Base-by-base conservation (phyloP, 2,329 filamentous ascomycete species). In the Penicillium rolfsii region DNA sequence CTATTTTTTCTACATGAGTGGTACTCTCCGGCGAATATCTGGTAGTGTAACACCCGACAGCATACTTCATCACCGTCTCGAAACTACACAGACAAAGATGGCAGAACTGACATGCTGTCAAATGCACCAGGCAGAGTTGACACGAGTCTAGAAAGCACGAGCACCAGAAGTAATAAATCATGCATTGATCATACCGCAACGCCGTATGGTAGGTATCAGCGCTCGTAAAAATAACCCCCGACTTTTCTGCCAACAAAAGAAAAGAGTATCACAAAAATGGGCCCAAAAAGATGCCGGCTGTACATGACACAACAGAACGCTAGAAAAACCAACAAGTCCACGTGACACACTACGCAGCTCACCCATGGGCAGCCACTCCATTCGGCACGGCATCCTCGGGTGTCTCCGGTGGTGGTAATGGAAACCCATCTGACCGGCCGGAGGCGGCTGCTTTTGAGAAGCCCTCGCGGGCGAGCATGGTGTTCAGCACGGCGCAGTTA, bases 401-500 rank as follows among this genome's bases (percentile, higher is more conserved):
- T 6, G 64, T 61, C 14, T 78, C 74, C 5, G 70, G 64, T 22
- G 74, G 70, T 9, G 76, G 75, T 33, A 79, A 66, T 24, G 77
- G 77, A 48, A 79, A 79, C 5, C 73, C 74, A 61, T 79, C 77
- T n/a, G 75, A 74, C n/a, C 76, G 71, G 1, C 75, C 75, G 3
- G 71, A 68, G 5, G 84, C 81, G 46, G 86, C 84, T 4, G 86
- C 79, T 68, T 86, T 85, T n/a, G 83, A 82, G 74, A 98, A 97
- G 66, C 91, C 90, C 68, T 91, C 88, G 49, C 92, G 85, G 0
- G 93, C 93, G 60, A 96, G 89, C 77, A 91, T 89, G 66, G 94
- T 95, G 74, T 97, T 97, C 66, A 97, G 83, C 76, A 95, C 87
- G 12, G 93, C 93, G 56, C 91, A 88, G 70, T 98, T 97, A 81